Evolutionary conservation across 2,329 filamentous ascomycete species (phyloP), one percentile per base, ranked within the genome.

Genomic region (Aquanectria penicillioides): DNA sequence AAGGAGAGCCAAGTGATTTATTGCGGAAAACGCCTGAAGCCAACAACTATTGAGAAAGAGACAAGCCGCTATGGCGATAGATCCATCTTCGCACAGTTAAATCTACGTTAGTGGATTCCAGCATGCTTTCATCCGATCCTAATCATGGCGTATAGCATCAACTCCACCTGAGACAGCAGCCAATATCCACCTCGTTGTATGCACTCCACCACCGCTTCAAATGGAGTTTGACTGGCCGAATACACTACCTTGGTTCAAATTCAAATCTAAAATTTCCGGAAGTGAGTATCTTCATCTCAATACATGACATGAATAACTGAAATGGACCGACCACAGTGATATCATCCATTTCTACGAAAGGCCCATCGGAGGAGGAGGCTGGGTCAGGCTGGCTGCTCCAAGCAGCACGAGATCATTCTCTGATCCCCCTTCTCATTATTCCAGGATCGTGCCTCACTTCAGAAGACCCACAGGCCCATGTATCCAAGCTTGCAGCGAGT

Each of bases 231-330:
- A 4, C 3, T 56, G 53, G 53, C 53, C 44, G 25, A 18, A n/a
- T 13, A 49, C 44, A n/a, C 33, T 56, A 11, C 53, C 53, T 22
- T 56, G 53, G 53, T n/a, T 56, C 8, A 20, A 12, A n/a, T 56
- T 56, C 13, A 43, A 56, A 49, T 6, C 13, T 4, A 56, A 33
- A 10, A 20, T 25, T 29, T 33, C 8, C 11, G 8, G 34, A 17
- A 13, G 53, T 49, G 9, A 23, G 53, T 36, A 9, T n/a, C n/a
- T n/a, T n/a, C n/a, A n/a, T n/a, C n/a, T n/a, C n/a, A n/a, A n/a
- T n/a, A n/a, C n/a, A n/a, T n/a, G n/a, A n/a, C n/a, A n/a, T n/a
- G n/a, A n/a, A n/a, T n/a, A n/a, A n/a, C n/a, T n/a, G n/a, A n/a
- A n/a, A n/a, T n/a, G n/a, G n/a, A n/a, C n/a, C n/a, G n/a, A n/a